Conservation (phyloP, 1,139 yeast genomes). For the Candida tunisiensis region DNA sequence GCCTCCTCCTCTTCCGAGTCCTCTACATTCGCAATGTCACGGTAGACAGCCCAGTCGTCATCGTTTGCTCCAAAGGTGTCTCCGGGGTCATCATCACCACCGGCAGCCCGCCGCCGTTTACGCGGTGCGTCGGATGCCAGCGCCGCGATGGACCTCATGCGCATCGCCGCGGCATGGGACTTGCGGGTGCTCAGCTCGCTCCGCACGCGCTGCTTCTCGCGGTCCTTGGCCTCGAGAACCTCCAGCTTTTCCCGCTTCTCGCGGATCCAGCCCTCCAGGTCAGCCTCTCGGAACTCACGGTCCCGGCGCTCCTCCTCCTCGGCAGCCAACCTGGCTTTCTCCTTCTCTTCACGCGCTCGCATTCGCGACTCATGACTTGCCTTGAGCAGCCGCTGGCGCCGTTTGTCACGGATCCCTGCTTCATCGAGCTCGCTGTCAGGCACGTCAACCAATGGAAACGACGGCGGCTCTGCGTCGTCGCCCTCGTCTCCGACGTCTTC, state of each 20-base stretch:
- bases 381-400: slow-evolving; percentile 65
- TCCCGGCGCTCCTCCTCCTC: slow-evolving; percentile 41
- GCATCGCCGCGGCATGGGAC: slow-evolving; percentile 77
- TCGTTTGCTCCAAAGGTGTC: slow-evolving; percentile 95
- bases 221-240: slow-evolving; percentile 36
- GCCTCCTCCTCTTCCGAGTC: slow-evolving; percentile 58
- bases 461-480: slow-evolving; percentile 37
- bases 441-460: slow-evolving; percentile 65
- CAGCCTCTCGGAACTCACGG: slow-evolving; percentile 58
- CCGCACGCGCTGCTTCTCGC: slow-evolving; percentile 52
- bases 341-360: slow-evolving; percentile 69
- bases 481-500: slow-evolving; percentile 43
- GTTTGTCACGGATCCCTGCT: slow-evolving; percentile 73
- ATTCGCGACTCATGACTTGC: slow-evolving; percentile 82
- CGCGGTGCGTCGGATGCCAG: slow-evolving; percentile 54
- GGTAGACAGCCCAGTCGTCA: slow-evolving; percentile 87
- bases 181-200: slow-evolving; percentile 78
- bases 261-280: slow-evolving; percentile 66
- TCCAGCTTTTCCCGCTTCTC: slow-evolving; percentile 49
- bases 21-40: slow-evolving; percentile 64
- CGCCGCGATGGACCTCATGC: slow-evolving; percentile 86
- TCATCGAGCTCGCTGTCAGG: slow-evolving; percentile 68
- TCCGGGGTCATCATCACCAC: slow-evolving; percentile 65
- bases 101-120: slow-evolving; percentile 15
- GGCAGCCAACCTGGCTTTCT: slow-evolving; percentile 29